phyloP scores from a whole-genome alignment of 805 yeast species.

The Yarrowia yakushimensis region DNA sequence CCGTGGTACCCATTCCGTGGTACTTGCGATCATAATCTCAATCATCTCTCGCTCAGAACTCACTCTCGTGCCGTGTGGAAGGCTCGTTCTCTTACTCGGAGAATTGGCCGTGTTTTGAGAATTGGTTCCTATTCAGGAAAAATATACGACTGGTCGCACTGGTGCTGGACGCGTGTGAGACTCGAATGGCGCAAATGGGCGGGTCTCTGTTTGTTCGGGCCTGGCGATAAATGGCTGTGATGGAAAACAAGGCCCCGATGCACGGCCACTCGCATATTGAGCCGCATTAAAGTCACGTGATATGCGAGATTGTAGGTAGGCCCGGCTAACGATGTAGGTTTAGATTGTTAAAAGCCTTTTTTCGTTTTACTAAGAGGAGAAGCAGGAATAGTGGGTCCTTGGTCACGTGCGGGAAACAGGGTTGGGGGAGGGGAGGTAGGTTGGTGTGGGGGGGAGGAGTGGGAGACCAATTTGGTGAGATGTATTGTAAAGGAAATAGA shows the following conservation, averaged over 20 bases:
- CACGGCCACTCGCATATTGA: conserved; percentile 1
- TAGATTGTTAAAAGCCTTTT: not conserved
- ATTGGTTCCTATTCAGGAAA: not conserved
- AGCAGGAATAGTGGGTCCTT: too few relatives aligned
- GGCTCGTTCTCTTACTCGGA: not conserved
- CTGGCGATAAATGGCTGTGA: not conserved
- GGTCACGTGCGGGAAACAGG: too few relatives aligned
- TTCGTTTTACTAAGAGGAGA: too few relatives aligned
- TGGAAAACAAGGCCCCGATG: not conserved
- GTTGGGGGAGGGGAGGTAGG: too few relatives aligned
- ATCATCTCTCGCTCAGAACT: not conserved
- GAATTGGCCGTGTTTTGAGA: not conserved
- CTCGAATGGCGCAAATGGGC: not conserved
- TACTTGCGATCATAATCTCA: too few relatives aligned
- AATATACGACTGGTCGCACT: not conserved
- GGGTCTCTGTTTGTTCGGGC: not conserved
- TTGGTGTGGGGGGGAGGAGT: too few relatives aligned
- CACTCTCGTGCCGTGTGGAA: not conserved
- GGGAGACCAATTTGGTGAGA: too few relatives aligned
- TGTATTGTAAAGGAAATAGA: too few relatives aligned
- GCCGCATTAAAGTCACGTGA: conserved; percentile 17
- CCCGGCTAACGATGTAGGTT: not conserved
- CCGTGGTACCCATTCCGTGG: too few relatives aligned
- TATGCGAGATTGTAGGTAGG: conserved; percentile 1
- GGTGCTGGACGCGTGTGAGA: not conserved